phyloP scores from a whole-genome alignment of 768 basidiomycete species.

The Auricularia sp. region DNA sequence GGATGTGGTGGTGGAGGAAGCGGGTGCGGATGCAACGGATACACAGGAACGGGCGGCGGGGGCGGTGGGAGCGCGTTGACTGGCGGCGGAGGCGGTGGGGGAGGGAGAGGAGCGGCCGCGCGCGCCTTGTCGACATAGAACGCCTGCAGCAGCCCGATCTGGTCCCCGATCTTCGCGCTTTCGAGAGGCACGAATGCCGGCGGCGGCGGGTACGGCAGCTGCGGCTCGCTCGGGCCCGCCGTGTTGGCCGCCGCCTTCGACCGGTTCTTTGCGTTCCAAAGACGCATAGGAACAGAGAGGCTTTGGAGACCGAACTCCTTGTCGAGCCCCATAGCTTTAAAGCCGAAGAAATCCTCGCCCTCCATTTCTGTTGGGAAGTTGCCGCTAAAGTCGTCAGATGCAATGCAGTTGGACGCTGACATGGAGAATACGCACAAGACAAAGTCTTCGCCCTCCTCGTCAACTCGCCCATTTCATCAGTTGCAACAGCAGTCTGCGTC shows the following conservation, averaged over 20 bases:
- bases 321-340: conserved; percentile 81
- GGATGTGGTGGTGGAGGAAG: conserved; percentile 15
- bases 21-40: conserved; percentile 10
- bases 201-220: conserved; percentile 77
- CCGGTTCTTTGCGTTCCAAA: conserved; percentile 55
- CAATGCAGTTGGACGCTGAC: not conserved
- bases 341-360: conserved; percentile 85
- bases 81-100: not conserved
- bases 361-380: conserved; percentile 78
- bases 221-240: conserved; percentile 39
- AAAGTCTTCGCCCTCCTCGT: conserved; percentile 55
- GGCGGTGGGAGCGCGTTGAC: conserved; percentile 23
- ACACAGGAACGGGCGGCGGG: conserved; percentile 4
- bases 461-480: conserved; percentile 32
- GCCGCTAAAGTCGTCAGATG: conserved; percentile 37
- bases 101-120: conserved; percentile 6
- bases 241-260: not conserved
- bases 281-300: conserved; percentile 65
- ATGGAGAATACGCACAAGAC: conserved; percentile 40
- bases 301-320: conserved; percentile 71
- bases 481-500: conserved; percentile 34
- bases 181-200: conserved; percentile 70
- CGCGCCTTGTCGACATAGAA: conserved; percentile 44
- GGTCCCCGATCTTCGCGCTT: conserved; percentile 52
- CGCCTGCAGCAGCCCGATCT: conserved; percentile 75